A percentile compares a stretch with the other conserved stretches of the same genome.
Conservation (phyloP, 2,329 filamentous ascomycete species). For the Colletotrichum tamarilloi region DNA sequence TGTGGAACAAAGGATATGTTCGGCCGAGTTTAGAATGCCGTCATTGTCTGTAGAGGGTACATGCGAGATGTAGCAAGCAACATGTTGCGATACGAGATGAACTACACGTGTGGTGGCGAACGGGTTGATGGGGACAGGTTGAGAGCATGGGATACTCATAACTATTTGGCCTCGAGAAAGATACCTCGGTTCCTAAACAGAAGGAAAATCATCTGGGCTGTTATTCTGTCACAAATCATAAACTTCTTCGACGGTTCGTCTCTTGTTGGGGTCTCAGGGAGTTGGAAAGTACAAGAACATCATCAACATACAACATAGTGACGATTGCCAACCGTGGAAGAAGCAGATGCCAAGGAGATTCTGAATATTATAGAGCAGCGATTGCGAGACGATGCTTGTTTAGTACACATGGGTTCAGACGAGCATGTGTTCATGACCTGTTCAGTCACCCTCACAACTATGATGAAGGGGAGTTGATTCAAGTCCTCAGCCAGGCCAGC, state of each 20-base stretch:
- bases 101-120: not conserved
- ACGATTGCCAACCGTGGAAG: not conserved
- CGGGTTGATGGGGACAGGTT: not conserved
- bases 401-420: not conserved
- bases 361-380: not conserved
- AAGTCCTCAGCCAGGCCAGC: not conserved
- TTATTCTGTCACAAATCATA: not conserved
- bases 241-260: not conserved
- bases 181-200: not conserved
- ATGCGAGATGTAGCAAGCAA: not conserved
- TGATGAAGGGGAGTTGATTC: not conserved
- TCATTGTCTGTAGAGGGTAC: not conserved
- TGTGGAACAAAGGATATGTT: not conserved
- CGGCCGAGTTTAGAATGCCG: no score
- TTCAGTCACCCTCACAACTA: not conserved
- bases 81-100: not conserved
- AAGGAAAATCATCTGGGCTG: not conserved
- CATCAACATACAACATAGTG: not conserved
- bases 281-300: not conserved
- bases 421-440: not conserved
- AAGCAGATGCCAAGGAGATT: not conserved
- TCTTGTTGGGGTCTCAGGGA: no score
- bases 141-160: not conserved
- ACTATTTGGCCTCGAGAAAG: not conserved
- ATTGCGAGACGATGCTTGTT: not conserved